Evolutionary conservation across 2,329 filamentous ascomycete species (phyloP), one percentile per base, ranked within the genome.

Genomic region (Bipolaris cookei): DNA sequence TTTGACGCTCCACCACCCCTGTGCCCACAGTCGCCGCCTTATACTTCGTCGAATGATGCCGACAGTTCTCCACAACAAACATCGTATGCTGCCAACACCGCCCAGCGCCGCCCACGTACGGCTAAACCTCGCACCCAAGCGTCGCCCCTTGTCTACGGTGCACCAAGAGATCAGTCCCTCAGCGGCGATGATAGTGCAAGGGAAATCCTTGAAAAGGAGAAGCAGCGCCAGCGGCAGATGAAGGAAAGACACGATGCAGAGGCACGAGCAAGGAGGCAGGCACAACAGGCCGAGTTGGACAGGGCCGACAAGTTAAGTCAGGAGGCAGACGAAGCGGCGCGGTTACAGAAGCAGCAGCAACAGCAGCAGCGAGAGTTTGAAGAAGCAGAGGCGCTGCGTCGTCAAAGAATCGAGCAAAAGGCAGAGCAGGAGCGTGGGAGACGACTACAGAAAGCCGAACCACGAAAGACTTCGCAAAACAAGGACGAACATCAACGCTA

Each of bases 241-340:
- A 67, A 69, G 54, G 67, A 72, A 51, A 68, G 62, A 47, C 58
- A 75, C 16, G 72, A 71, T 35, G 73, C 72, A 6, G 74, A 77
- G 47, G 72, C 71, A 47, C 65, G 64, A 25, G 70, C 69, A 20
- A 64, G 64, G 58, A 55, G 57, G 41, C 68, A 73, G 53, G 73
- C 70, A 10, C 68, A 68, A 56, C 62, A 73, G 46, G 70, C 68
- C 6, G 71, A 73, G 53, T 55, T 69, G 8, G 68, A 71, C 38
- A 65, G 64, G 38, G 51, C 66, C 21, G 72, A 75, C 41, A 58
- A 57, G 51, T 35, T 62, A 59, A 66, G 65, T 28, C 62, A 59
- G 25, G 67, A 72, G 30, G 67, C 68, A 44, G 72, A 73, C 16
- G 71, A 76, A 44, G 67, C 67, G 14, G 70, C 71, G 48, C 72